These are phyloP conservation scores for Tetrapisispora fleetii DNA, from an alignment of 805 yeast genomes.

Conservation along the genomic window DNA sequence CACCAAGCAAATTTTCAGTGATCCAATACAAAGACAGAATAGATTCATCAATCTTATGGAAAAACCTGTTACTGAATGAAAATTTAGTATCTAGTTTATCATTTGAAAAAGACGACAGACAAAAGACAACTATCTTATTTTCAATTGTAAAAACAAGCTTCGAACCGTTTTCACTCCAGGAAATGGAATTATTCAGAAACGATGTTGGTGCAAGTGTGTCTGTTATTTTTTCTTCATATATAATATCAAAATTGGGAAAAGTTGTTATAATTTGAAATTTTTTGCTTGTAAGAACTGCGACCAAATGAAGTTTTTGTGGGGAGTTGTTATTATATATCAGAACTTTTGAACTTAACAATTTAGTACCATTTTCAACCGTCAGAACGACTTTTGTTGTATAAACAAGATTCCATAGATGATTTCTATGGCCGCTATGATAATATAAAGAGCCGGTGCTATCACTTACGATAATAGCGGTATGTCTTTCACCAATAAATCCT, in stretches of 20 bases:
- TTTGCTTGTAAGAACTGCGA: constrained; percentile 19
- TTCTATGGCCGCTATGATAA: constrained; percentile 53
- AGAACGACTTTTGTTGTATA: constrained; percentile 15
- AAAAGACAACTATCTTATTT: constrained; percentile 5
- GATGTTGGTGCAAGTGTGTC: neutral
- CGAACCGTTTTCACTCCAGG: constrained; percentile 3
- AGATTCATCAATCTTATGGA: constrained; percentile 6
- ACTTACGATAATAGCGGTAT: constrained; percentile 45
- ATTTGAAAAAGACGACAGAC: neutral
- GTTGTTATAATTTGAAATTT: constrained; percentile 14
- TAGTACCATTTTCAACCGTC: constrained; percentile 9
- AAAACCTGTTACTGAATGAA: neutral
- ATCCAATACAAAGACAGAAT: constrained; percentile 22
- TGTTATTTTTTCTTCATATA: constrained; percentile 5
- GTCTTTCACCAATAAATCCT: constrained; percentile 40
- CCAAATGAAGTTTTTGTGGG: constrained; percentile 6
- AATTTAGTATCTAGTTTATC: neutral
- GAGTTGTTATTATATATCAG: constrained; percentile 6
- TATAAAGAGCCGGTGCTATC: constrained; percentile 49
- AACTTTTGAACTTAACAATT: constrained; percentile 6
- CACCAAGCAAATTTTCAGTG: constrained; percentile 10
- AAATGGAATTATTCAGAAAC: constrained; percentile 1
- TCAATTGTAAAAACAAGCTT: constrained; percentile 16
- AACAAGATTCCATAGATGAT: constrained; percentile 24
- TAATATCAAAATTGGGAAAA: constrained; percentile 6